These are phyloP conservation scores for Hanseniaspora thailandica DNA, from an alignment of 805 yeast genomes.

Conservation along the genomic window DNA sequence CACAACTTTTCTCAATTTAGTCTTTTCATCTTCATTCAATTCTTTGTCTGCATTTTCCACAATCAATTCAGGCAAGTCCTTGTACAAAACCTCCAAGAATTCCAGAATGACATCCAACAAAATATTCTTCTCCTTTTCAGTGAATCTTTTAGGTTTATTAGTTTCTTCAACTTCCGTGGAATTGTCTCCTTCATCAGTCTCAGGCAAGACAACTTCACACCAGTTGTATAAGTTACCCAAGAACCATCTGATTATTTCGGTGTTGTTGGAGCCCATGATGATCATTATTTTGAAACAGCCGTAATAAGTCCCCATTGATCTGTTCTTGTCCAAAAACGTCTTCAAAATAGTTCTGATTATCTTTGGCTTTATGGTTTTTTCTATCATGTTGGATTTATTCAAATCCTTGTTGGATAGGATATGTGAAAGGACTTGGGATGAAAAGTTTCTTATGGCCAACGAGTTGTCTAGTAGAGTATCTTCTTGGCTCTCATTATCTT, in stretches of 20 bases:
- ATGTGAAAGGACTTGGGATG: conserved; percentile 69
- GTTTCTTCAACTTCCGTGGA: conserved; percentile 16
- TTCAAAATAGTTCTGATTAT: conserved; percentile 85
- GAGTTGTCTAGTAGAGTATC: conserved; percentile 28
- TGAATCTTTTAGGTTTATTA: conserved; percentile 20
- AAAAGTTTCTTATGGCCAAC: conserved; percentile 70
- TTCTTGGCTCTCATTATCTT: conserved; percentile 16
- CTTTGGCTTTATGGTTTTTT: conserved; percentile 81
- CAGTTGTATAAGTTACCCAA: conserved; percentile 77
- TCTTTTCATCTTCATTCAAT: conserved; percentile 28
- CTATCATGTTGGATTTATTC: conserved; percentile 66
- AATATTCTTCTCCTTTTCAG: conserved; percentile 38
- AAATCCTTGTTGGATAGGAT: conserved; percentile 36
- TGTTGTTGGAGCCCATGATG: conserved; percentile 46
- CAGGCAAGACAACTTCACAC: conserved; percentile 45
- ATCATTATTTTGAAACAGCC: conserved; percentile 82
- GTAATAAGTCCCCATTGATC: conserved; percentile 79
- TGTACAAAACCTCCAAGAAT: conserved; percentile 40
- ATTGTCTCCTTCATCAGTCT: conserved; percentile 6
- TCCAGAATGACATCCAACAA: conserved; percentile 43
- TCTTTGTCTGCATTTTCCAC: conserved; percentile 31
- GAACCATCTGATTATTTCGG: conserved; percentile 75
- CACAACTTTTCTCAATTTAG: conserved; percentile 43
- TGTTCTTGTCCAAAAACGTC: conserved; percentile 75
- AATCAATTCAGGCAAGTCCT: conserved; percentile 24